Evolutionary conservation across 2,329 filamentous ascomycete species (phyloP), one percentile per base, ranked within the genome.

Genomic region (Talaromyces rugulosus): DNA sequence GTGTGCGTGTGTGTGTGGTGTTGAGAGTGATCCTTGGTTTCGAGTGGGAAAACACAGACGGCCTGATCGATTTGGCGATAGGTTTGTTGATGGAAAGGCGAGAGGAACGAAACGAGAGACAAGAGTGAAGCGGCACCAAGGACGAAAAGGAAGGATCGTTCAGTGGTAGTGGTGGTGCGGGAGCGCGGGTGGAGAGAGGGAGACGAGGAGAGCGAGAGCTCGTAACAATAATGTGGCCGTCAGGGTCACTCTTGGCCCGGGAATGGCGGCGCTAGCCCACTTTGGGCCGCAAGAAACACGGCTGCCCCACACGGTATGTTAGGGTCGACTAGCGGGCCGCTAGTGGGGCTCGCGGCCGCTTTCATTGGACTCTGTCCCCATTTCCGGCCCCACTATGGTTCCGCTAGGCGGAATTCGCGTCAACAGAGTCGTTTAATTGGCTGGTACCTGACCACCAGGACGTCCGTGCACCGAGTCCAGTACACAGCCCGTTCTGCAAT

Each of bases 231-330:
- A 58, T 58, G 40, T 54, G 60, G 52, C 44, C 52, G 54, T 52
- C 31, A 58, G 23, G 33, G 34, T 47, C 52, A 23, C 14, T 53
- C 56, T 28, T 34, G 55, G 40, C 12, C 9, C 57, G 50, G 30
- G 56, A 53, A 62, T 59, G 51, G 33, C 60, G 0, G 47, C 47
- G 55, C 61, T 59, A 62, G 56, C 8, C 61, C 34, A 2, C 18
- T 62, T 59, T 33, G 27, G 53, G 57, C 16, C 3, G 50, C 36
- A n/a, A 59, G 61, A 59, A 59, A 62, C 61, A 59, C 59, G 61
- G 61, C 34, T 56, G 57, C 56, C 36, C 23, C 53, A 42, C 40
- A 54, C 59, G 36, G 42, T 51, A 59, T n/a, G 51, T 27, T 59
- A 59, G 47, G 58, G 16, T 3, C 11, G 27, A 30, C 52, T 62